phyloP scores from a whole-genome alignment of 75 land plant species.

The Cupressus sempervirens region DNA sequence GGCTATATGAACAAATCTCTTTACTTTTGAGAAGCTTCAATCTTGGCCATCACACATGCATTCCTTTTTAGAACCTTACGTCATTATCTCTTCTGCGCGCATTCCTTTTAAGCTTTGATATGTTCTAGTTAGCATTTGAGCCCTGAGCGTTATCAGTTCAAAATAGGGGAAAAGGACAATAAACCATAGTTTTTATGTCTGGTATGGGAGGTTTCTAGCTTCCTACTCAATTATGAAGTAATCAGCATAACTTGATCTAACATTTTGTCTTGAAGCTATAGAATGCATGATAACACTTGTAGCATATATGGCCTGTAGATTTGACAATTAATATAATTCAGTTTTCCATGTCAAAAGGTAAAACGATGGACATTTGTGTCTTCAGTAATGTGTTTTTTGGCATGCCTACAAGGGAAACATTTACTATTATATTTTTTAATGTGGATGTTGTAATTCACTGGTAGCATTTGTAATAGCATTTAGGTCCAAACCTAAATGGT shows the following conservation, averaged over 20 bases:
- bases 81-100: background rate
- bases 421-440: too few species aligned
- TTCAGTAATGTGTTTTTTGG: too few species aligned
- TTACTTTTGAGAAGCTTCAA: background rate
- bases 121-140: background rate
- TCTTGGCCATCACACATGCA: background rate
- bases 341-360: too few species aligned
- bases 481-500: too few species aligned
- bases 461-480: too few species aligned
- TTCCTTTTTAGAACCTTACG: background rate
- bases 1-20: background rate
- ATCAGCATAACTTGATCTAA: background rate
- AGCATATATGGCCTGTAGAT: too few species aligned
- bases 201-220: background rate
- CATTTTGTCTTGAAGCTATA: background rate
- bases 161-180: background rate
- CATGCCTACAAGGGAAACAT: too few species aligned
- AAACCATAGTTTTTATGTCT: background rate
- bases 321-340: too few species aligned
- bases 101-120: background rate
- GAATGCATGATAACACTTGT: background rate
- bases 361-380: too few species aligned
- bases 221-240: background rate
- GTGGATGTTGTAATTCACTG: too few species aligned
- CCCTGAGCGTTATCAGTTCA: background rate